Evolutionary conservation across 2,329 filamentous ascomycete species (phyloP).

Genomic region (Xylaria sp.): DNA sequence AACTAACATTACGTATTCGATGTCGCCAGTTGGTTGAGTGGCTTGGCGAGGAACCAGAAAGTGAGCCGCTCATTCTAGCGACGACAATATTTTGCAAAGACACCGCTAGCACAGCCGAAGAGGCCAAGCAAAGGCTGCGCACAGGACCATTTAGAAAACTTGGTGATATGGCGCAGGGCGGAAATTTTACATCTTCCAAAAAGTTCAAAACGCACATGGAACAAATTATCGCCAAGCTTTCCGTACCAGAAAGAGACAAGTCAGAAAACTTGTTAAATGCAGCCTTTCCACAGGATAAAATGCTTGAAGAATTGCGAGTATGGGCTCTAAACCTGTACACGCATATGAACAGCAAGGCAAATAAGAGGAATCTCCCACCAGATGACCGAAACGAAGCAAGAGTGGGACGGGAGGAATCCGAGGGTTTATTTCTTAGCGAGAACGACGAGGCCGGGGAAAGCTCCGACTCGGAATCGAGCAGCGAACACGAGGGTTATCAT

Average conservation of each 20-base stretch:
- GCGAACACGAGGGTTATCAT: slow-evolving; percentile 28
- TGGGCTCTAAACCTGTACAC: slow-evolving; percentile 33
- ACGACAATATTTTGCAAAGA: slow-evolving; percentile 35
- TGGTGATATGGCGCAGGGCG: slow-evolving; percentile 14
- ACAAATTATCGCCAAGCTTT: slow-evolving; percentile 21
- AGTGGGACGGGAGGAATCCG: slow-evolving; percentile 13
- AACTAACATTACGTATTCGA: slow-evolving; percentile 36
- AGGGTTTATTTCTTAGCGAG: slow-evolving; percentile 22
- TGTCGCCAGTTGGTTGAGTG: slow-evolving; percentile 30
- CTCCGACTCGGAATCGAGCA: slow-evolving; percentile 28
- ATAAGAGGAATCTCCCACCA: background rate
- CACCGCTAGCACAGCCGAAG: background rate
- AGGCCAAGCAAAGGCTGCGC: slow-evolving; percentile 21
- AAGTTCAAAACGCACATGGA: slow-evolving; percentile 21
- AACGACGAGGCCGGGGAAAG: slow-evolving; percentile 13
- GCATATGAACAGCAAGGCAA: slow-evolving; percentile 6
- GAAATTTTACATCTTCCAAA: slow-evolving; percentile 1
- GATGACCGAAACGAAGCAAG: background rate
- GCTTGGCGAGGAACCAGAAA: slow-evolving; percentile 18
- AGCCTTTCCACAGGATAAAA: slow-evolving; percentile 18
- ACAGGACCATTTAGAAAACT: slow-evolving; percentile 33
- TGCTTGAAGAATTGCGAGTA: slow-evolving; percentile 29
- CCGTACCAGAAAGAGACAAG: background rate
- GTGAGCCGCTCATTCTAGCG: slow-evolving; percentile 29
- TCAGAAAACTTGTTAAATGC: slow-evolving; percentile 18